A percentile compares a stretch with the other conserved stretches of the same genome.
These are phyloP conservation scores for Asterionellopsis glacialis DNA, from an alignment of 108 stramenopile genomes.

Conservation along the genomic window DNA sequence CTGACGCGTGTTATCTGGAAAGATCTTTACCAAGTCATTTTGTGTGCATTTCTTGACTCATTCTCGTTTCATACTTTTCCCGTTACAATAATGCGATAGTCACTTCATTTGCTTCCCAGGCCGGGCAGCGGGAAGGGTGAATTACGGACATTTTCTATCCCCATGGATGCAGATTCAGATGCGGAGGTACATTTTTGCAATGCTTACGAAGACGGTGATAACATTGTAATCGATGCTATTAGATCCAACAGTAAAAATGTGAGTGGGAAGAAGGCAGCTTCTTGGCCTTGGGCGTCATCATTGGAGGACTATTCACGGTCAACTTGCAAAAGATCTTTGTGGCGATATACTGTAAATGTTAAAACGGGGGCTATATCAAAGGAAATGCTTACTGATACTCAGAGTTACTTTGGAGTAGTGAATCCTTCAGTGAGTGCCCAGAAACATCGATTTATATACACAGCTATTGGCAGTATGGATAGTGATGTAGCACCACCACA, in stretches of 20 bases:
- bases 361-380: slow-evolving; percentile 46
- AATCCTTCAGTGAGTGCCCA: slow-evolving; percentile 53
- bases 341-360: slow-evolving; percentile 61
- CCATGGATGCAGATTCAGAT: slow-evolving; percentile 55
- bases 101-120: slow-evolving; percentile 62
- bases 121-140: slow-evolving; percentile 32
- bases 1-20: slow-evolving; percentile 13
- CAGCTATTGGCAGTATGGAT: slow-evolving; percentile 58
- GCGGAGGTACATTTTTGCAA: slow-evolving; percentile 75
- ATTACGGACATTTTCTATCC: slow-evolving; percentile 53
- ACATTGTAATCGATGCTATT: slow-evolving; percentile 70
- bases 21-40: slow-evolving; percentile 21
- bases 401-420: slow-evolving; percentile 75
- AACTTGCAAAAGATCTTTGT: slow-evolving; percentile 55
- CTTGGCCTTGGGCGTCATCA: slow-evolving; percentile 71
- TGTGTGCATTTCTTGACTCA: neutral
- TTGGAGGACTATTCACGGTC: slow-evolving; percentile 38
- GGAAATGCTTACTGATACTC: slow-evolving; percentile 40
- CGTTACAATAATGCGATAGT: slow-evolving; percentile 7
- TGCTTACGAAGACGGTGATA: slow-evolving; percentile 67
- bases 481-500: slow-evolving; percentile 66
- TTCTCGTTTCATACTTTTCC: neutral
- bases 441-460: slow-evolving; percentile 58
- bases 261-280: slow-evolving; percentile 6
- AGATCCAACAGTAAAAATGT: slow-evolving; percentile 42